Evolutionary conservation across 192 early-diverging fungal genomes (phyloP), one percentile per base, ranked within the genome.

Genomic region (Podila epicladia): DNA sequence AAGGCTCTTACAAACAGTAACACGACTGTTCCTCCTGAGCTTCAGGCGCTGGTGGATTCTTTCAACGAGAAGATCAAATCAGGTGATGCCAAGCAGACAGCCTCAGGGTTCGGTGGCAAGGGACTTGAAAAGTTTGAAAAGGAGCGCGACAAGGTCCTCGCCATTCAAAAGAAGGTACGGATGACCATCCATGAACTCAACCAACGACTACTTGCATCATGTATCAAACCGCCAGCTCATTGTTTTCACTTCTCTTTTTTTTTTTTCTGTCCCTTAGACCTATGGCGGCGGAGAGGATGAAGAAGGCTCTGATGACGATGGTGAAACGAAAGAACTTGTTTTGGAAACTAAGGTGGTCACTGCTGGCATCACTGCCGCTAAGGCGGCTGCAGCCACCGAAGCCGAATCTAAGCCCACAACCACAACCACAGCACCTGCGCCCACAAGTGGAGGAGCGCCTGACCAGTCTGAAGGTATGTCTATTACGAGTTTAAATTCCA

Each of bases 61-160:
- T 96, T 95, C 74, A 89, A 93, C 64, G 86, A 87, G 38, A 97
- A 96, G 72, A 93, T 95, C 72, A 92, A 93, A 48, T 83, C 86
- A 11, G 95, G 95, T 29, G 88, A 88, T 45, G 95, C 90, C 29
- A 88, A 91, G 55, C 87, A 87, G 33, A 83, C 88, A 7, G 85
- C 91, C 17, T 91, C 88, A 24, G 98, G 98, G 0, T 99, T 98
- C 84, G 97, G 97, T 32, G 98, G 98, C 50, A 98, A 98, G 78
- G 98, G 98, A 28, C 85, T 99, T 35, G 97, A 98, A 65, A 92
- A 94, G 73, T 86, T 99, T 66, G 97, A 98, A 61, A 93, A 94
- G 72, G 94, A 98, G 64, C 90, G 97, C 59, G 95, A 94, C 66
- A 83, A 92, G 69, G 91, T 96, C 22, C 95, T 97, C 80, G 92